A percentile compares a stretch with the other conserved stretches of the same genome.
These are phyloP conservation scores for Colletotrichum godetiae DNA, from an alignment of 2,329 filamentous ascomycete genomes.

Conservation along the genomic window DNA sequence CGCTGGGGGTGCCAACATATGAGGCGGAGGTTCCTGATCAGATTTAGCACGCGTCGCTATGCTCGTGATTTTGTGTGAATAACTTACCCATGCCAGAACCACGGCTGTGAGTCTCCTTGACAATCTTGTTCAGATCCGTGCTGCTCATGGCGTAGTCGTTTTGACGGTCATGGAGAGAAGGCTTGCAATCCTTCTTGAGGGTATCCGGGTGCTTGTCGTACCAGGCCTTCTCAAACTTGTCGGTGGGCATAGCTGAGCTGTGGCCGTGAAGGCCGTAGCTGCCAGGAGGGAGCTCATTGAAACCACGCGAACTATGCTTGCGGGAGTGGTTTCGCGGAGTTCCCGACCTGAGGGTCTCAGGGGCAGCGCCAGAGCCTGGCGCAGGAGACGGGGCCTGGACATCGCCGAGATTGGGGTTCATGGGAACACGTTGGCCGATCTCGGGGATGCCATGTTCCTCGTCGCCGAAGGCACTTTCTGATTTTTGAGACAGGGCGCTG, in stretches of 20 bases:
- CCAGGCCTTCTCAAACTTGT: slow-evolving; percentile 91
- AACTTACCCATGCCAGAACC: slow-evolving; percentile 63
- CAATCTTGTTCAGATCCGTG: slow-evolving; percentile 90
- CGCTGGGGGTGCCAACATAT: slow-evolving; percentile 81
- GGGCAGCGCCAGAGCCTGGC: slow-evolving; percentile 54
- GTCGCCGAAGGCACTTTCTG: slow-evolving; percentile 50
- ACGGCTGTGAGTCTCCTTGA: slow-evolving; percentile 74
- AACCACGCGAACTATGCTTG: slow-evolving; percentile 78
- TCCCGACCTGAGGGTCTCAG: slow-evolving; percentile 50
- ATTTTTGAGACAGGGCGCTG: slow-evolving; percentile 61
- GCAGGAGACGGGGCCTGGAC: slow-evolving; percentile 94
- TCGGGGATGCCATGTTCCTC: slow-evolving; percentile 92
- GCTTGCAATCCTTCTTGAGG: slow-evolving; percentile 77
- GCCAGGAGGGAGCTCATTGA: slow-evolving; percentile 78
- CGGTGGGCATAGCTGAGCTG: slow-evolving; percentile 67
- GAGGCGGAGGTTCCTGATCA: slow-evolving; percentile 71
- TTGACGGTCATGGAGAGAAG: slow-evolving; percentile 65
- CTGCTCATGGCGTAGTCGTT: slow-evolving; percentile 88
- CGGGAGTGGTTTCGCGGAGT: slow-evolving; percentile 69
- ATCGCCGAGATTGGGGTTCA: slow-evolving; percentile 92
- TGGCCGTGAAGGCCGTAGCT: slow-evolving; percentile 96
- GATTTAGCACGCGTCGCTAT: slow-evolving; percentile 40
- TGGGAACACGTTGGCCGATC: slow-evolving; percentile 91
- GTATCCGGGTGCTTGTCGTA: slow-evolving; percentile 92
- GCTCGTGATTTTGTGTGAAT: not conserved